A percentile compares a stretch with the other conserved stretches of the same genome.
These are phyloP conservation scores for Silene noctiflora DNA, from an alignment of 179 eudicot species.

Conservation along the genomic window DNA sequence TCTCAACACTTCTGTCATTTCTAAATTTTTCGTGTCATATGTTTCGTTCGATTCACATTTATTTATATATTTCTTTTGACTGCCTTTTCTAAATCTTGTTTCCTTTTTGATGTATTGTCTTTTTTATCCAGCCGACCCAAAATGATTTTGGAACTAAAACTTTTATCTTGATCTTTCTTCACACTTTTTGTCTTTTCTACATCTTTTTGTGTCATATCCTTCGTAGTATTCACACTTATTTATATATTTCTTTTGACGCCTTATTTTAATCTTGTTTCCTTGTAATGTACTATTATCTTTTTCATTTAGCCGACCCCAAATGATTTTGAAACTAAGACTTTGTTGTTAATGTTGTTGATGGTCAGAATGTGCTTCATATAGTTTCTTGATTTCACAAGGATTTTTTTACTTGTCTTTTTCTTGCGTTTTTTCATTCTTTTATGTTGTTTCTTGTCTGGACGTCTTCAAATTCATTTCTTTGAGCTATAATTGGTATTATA, in stretches of 20 bases:
- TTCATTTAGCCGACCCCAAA: not conserved
- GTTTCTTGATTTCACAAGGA: not conserved
- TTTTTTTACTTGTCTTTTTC: not conserved
- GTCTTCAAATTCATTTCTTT: not conserved
- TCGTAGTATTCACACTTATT: not conserved
- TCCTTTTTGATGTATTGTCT: not conserved
- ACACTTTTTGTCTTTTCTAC: not conserved
- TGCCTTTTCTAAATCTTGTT: not conserved
- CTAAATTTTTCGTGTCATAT: not conserved
- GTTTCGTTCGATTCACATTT: too few relatives aligned
- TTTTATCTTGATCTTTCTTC: not conserved
- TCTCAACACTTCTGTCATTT: not conserved
- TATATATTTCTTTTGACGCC: not conserved
- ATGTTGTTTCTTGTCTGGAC: not conserved
- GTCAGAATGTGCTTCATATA: constrained; percentile 5
- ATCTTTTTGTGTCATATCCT: too few relatives aligned
- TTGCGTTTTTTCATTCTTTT: not conserved
- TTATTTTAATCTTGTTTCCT: not conserved
- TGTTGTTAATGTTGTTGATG: not conserved
- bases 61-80: not conserved
- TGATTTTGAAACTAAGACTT: not conserved
- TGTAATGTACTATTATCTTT: not conserved
- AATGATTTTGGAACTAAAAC: not conserved
- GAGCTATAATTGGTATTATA: not conserved
- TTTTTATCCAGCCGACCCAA: not conserved